These are phyloP conservation scores for Pseudofabraea citricarpa DNA, from an alignment of 2,329 filamentous ascomycete species.

Conservation along the genomic window DNA sequence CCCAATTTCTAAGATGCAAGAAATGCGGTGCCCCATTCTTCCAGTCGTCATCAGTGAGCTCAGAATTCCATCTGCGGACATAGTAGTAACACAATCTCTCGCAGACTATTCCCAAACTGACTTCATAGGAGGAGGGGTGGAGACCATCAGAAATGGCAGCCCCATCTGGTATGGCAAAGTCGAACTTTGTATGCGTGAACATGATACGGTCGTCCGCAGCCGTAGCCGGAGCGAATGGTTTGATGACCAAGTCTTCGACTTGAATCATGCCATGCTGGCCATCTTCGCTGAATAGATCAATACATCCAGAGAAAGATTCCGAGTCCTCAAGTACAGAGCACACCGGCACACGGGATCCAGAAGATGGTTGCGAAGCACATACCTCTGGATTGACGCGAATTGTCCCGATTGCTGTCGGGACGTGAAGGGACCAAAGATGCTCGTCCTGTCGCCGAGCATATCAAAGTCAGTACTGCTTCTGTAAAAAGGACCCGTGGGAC, in stretches of 20 bases:
- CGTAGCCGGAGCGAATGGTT: slow-evolving; percentile 8
- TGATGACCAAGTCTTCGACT: background rate
- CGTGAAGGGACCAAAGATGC: slow-evolving; percentile 12
- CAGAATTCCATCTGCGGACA: background rate
- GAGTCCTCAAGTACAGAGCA: background rate
- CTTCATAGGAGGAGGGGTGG: slow-evolving; percentile 10
- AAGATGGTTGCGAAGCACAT: background rate
- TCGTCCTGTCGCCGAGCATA: slow-evolving; percentile 12
- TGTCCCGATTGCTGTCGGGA: slow-evolving; percentile 16
- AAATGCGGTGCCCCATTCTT: slow-evolving; percentile 5
- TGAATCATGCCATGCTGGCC: slow-evolving; percentile 1
- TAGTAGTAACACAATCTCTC: slow-evolving; percentile 8
- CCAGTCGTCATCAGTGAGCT: slow-evolving; percentile 1
- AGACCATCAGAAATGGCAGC: slow-evolving; percentile 4
- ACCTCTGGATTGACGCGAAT: slow-evolving; percentile 17
- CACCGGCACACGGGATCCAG: background rate
- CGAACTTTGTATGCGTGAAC: slow-evolving; percentile 15
- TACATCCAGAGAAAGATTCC: background rate
- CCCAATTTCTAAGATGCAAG: slow-evolving; percentile 7
- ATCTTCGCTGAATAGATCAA: slow-evolving; percentile 4
- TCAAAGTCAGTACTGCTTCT: background rate
- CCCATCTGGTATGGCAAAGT: slow-evolving; percentile 12
- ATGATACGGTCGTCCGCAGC: slow-evolving; percentile 16
- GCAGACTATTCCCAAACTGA: slow-evolving; percentile 6
- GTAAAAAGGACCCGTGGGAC: background rate